Evolutionary conservation across 2,329 filamentous ascomycete species (phyloP), one percentile per base, ranked within the genome.

Genomic region (Arthroderma sp.): DNA sequence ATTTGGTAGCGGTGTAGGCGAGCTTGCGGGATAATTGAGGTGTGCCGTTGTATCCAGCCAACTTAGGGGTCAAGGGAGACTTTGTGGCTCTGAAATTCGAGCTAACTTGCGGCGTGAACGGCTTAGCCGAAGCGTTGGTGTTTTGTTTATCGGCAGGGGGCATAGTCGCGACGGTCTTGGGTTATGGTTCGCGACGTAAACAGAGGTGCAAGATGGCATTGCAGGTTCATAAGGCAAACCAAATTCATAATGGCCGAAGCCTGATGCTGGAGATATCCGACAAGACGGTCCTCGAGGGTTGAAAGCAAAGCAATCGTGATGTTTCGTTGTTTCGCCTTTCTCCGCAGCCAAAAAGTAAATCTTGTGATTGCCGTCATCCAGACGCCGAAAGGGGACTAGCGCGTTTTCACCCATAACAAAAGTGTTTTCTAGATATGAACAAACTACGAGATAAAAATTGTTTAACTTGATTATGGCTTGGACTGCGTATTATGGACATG

Each of bases 51-150:
- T 47, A 48, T 44, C 64, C 65, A 40, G 72, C 74, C 9, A 80
- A 66, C 54, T 77, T 74, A 9, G 79, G 78, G 11, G 77, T 77
- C 48, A 80, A 58, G 38, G 77, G 76, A 15, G 68, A 60, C 57
- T 74, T 75, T 49, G 63, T 65, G 36, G 67, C 65, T 46, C 73
- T 79, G 53, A 74, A 69, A 39, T 73, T 76, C 38, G 77, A 69
- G 61, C 72, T 75, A 55, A 87, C 76, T 47, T 78, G 74, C 43
- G 85, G 83, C 67, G 80, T 80, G 57, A 82, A 72, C 36, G 80
- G 76, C 66, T 70, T 68, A 60, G 57, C 57, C 56, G 69, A 66
- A 57, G 68, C 68, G 56, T 63, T 63, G 56, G 64, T 67, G 63
- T 65, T 67, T 43, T 68, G 70, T 65, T 70, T 73, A 64, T 75